These are phyloP conservation scores for Salix koriyanagi DNA, from an alignment of 345 rosid species.

Conservation along the genomic window DNA sequence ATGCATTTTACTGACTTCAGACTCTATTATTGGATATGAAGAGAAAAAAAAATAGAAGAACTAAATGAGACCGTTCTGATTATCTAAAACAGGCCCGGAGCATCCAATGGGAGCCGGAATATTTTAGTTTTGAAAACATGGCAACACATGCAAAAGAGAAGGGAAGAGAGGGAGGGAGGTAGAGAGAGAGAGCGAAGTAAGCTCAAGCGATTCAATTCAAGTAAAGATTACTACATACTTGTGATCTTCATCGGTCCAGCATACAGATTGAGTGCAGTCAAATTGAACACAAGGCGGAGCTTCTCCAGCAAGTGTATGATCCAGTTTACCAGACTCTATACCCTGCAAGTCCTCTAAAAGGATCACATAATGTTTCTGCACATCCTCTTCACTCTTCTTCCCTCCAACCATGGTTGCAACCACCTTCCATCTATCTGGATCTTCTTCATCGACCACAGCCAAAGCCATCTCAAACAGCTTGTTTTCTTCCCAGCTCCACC, in stretches of 20 bases:
- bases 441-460: constrained; percentile 55
- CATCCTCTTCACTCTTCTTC: constrained; percentile 55
- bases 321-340: constrained; percentile 58
- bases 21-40: background rate
- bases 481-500: constrained; percentile 84
- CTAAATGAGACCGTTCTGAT: background rate
- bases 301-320: constrained; percentile 36
- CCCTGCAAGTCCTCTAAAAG: constrained; percentile 60
- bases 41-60: background rate
- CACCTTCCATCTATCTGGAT: constrained; percentile 58
- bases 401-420: constrained; percentile 69
- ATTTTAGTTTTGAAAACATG: background rate
- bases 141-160: background rate
- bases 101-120: background rate
- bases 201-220: background rate
- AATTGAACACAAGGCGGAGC: constrained; percentile 35
- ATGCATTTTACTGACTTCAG: background rate
- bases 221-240: constrained; percentile 30
- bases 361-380: constrained; percentile 48
- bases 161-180: background rate
- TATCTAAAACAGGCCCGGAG: background rate
- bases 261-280: constrained; percentile 31
- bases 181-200: background rate
- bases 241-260: constrained; percentile 54
- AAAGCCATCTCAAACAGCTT: constrained; percentile 65